Conservation (phyloP, 352 stramenopile genomes). For the Phytophthora colocasiae region DNA sequence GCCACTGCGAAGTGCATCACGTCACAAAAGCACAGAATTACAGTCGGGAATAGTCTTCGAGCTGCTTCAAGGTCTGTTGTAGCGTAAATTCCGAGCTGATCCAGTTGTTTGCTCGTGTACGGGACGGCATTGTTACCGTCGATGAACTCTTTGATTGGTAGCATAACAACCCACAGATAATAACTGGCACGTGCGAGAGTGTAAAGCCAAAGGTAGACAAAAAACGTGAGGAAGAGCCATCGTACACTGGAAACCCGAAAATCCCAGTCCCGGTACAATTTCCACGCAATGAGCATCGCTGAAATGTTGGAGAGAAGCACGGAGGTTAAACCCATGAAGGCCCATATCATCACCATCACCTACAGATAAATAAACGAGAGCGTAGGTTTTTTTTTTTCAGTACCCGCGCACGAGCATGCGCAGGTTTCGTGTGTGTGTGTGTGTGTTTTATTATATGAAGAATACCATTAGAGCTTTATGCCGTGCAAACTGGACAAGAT, state of each 20-base stretch:
- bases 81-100: conserved; percentile 59
- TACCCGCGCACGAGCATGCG: conserved; percentile 32
- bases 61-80: conserved; percentile 40
- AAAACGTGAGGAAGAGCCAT: conserved; percentile 68
- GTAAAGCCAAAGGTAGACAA: conserved; percentile 58
- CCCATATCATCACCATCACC: conserved; percentile 45
- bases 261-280: conserved; percentile 55
- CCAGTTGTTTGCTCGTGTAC: conserved; percentile 46
- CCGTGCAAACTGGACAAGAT: conserved; percentile 26
- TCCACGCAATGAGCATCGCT: conserved; percentile 47
- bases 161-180: conserved; percentile 52
- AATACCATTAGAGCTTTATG: conserved; percentile 15
- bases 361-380: conserved; percentile 28
- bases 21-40: conserved; percentile 53
- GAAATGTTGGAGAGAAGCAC: conserved; percentile 46
- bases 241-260: conserved; percentile 59
- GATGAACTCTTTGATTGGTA: conserved; percentile 39
- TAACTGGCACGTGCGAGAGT: conserved; percentile 41
- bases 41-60: conserved; percentile 37
- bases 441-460: neutral
- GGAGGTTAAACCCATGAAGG: conserved; percentile 34
- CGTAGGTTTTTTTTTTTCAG: conserved; percentile 1
- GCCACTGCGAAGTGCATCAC: conserved; percentile 57
- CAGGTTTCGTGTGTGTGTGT: conserved; percentile 13
- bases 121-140: conserved; percentile 42